Percentiles rank a stretch among this genome's conserved stretches.
Conservation (phyloP, 2,329 filamentous ascomycete genomes). For the Taxawa tesnikishii region DNA sequence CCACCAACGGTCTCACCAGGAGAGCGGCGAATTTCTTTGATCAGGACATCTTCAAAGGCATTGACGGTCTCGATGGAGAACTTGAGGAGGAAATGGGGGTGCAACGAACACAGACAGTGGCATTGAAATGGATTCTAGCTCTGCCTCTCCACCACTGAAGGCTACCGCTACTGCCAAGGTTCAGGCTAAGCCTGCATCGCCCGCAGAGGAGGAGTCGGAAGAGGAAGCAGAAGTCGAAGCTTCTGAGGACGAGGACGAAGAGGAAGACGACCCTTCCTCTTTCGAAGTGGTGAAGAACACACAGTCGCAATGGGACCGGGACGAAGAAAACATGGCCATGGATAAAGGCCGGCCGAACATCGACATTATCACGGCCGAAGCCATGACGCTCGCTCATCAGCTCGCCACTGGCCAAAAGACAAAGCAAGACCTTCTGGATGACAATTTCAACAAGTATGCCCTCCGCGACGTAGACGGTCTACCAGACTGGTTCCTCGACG, state of each 20-base stretch:
- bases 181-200: conserved; percentile 11
- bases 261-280: conserved; percentile 23
- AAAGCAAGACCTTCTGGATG: conserved; percentile 69
- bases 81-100: conserved; percentile 19
- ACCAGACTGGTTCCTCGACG: conserved; percentile 96
- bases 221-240: conserved; percentile 21
- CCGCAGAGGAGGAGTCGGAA: conserved; percentile 17
- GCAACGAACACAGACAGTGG: conserved; percentile 33
- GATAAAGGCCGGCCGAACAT: conserved; percentile 60
- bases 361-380: conserved; percentile 98
- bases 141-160: conserved; percentile 14
- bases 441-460: conserved; percentile 84
- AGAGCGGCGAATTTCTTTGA: conserved; percentile 83
- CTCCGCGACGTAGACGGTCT: conserved; percentile 86
- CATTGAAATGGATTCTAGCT: conserved; percentile 21
- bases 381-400: conserved; percentile 91
- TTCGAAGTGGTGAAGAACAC: conserved; percentile 52
- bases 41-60: conserved; percentile 84
- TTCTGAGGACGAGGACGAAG: conserved; percentile 18
- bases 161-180: conserved; percentile 9
- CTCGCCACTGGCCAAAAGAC: conserved; percentile 78
- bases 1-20: conserved; percentile 58
- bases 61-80: conserved; percentile 48
- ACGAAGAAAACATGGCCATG: conserved; percentile 41
- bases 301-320: conserved; percentile 50